Conservation (phyloP, 1,139 yeast species). For the Hansenula sp. region DNA sequence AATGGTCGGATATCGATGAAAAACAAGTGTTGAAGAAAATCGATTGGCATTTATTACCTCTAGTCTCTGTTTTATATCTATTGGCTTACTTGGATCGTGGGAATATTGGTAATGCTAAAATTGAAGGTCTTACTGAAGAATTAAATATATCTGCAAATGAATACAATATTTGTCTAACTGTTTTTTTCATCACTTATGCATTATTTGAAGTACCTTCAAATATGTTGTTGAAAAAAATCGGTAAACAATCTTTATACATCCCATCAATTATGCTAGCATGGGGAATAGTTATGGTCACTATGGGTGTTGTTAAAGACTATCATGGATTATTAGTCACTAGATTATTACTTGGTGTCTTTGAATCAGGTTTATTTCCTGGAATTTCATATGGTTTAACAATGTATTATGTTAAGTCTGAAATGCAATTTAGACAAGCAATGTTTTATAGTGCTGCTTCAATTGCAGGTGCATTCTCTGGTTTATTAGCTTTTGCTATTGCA, state of each 20-base stretch:
- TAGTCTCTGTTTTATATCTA: constrained; percentile 46
- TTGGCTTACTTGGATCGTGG: constrained; percentile 55
- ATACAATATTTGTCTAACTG: constrained; percentile 49
- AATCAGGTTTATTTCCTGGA: constrained; percentile 57
- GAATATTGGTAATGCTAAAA: constrained; percentile 57
- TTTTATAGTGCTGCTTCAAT: constrained; percentile 47
- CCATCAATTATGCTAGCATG: constrained; percentile 46
- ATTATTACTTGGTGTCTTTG: constrained; percentile 50
- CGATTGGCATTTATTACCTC: constrained; percentile 42
- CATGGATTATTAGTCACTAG: constrained; percentile 44
- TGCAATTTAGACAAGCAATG: constrained; percentile 43
- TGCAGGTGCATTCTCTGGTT: constrained; percentile 50
- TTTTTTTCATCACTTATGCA: constrained; percentile 54
- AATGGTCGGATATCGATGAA: neutral
- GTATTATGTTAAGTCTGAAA: constrained; percentile 45
- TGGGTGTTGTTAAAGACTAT: constrained; percentile 36
- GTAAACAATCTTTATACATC: constrained; percentile 41
- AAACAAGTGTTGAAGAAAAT: constrained; percentile 35
- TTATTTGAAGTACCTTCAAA: constrained; percentile 52
- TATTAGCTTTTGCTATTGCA: constrained; percentile 36
- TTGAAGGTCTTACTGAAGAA: constrained; percentile 53
- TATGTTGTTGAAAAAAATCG: constrained; percentile 31
- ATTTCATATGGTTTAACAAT: constrained; percentile 35
- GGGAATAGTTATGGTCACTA: constrained; percentile 46
- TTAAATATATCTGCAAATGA: constrained; percentile 42